These are phyloP conservation scores for Salmacisia buchloeana DNA, from an alignment of 1,284 basidiomycete genomes.

Conservation along the genomic window DNA sequence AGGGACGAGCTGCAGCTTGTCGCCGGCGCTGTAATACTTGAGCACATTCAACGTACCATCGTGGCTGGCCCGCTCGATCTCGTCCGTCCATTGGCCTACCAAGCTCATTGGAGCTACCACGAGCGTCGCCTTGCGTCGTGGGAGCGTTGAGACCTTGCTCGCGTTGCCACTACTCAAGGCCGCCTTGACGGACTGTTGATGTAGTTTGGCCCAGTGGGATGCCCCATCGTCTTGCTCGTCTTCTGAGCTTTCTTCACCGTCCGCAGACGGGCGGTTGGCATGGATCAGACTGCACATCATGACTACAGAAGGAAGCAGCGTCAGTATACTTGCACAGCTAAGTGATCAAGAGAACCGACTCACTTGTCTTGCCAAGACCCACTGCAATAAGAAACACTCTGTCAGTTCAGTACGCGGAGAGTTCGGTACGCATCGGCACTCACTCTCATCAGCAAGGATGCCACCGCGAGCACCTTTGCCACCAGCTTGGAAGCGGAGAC, in stretches of 20 bases:
- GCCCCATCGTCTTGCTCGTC: background rate
- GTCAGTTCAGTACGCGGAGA: no score
- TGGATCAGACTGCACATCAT: conserved; percentile 90
- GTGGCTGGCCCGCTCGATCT: conserved; percentile 63
- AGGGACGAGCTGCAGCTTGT: conserved; percentile 66
- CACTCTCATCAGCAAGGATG: conserved; percentile 69
- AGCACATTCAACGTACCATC: conserved; percentile 61
- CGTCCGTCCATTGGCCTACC: conserved; percentile 82
- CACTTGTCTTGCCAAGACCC: conserved; percentile 51
- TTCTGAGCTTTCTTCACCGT: conserved; percentile 18
- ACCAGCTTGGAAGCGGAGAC: conserved; percentile 75
- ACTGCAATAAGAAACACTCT: no score
- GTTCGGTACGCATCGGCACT: no score
- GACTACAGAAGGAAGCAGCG: conserved; percentile 62
- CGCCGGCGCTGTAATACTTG: conserved; percentile 62
- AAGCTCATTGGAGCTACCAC: conserved; percentile 90
- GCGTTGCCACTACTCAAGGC: background rate
- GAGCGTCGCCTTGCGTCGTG: conserved; percentile 60
- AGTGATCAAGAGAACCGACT: background rate
- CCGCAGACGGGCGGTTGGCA: conserved; percentile 56
- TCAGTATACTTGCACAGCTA: background rate
- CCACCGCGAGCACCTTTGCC: conserved; percentile 76
- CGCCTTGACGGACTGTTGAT: conserved; percentile 2
- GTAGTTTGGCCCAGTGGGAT: background rate
- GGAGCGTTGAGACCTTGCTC: background rate